phyloP scores from a whole-genome alignment of 768 basidiomycete species.

The Boletus rubescentipes region DNA sequence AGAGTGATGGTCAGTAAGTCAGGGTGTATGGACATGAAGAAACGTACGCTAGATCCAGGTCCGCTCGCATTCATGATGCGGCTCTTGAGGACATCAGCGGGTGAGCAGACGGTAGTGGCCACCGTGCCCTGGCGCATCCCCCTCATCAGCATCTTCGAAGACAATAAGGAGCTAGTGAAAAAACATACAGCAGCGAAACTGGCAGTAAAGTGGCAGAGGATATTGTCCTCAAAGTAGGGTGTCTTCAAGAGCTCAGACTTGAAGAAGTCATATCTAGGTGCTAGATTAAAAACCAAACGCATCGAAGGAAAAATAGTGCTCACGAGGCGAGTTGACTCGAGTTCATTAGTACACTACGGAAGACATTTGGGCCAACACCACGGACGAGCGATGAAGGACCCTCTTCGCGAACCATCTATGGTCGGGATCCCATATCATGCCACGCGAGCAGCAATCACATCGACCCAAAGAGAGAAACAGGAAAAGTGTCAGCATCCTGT shows the following conservation, averaged over 20 bases:
- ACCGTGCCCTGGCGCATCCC: constrained; percentile 65
- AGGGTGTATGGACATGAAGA: neutral
- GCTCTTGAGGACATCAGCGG: constrained; percentile 86
- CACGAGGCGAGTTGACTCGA: constrained; percentile 89
- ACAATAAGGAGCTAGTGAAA: neutral
- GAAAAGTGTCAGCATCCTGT: constrained; percentile 8
- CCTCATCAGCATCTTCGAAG: neutral
- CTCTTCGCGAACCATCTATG: constrained; percentile 85
- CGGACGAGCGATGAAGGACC: constrained; percentile 72
- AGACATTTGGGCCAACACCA: constrained; percentile 82
- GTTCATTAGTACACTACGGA: constrained; percentile 87
- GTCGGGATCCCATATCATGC: neutral
- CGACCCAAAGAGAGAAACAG: neutral
- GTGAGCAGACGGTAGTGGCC: constrained; percentile 86
- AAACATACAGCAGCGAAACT: constrained; percentile 76
- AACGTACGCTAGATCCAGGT: constrained; percentile 70
- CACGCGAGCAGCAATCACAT: neutral
- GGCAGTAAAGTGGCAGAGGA: constrained; percentile 78
- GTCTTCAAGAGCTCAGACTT: constrained; percentile 79
- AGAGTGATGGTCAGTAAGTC: neutral
- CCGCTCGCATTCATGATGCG: constrained; percentile 90
- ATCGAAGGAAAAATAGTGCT: constrained; percentile 25
- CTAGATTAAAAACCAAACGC: neutral
- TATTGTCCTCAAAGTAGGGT: constrained; percentile 76
- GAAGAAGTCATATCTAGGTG: constrained; percentile 82